Conservation (phyloP, 768 basidiomycete species). For the Calocybe cyanea region DNA sequence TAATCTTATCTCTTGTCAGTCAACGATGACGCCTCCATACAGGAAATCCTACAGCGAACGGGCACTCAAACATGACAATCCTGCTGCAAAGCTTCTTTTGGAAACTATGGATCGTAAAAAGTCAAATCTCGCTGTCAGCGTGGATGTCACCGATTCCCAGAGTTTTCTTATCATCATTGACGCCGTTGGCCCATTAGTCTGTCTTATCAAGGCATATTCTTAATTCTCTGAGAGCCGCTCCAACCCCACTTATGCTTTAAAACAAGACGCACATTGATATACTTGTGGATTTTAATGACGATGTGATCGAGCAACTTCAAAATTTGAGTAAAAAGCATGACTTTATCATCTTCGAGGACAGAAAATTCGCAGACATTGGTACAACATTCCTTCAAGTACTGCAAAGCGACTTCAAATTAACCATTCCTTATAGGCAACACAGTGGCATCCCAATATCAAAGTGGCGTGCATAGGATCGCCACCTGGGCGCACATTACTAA, state of each 20-base stretch:
- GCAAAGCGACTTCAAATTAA: constrained; percentile 6
- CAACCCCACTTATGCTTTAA: constrained; percentile 21
- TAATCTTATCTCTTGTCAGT: neutral
- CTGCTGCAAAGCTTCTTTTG: constrained; percentile 75
- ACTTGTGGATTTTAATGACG: constrained; percentile 82
- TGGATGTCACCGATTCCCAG: constrained; percentile 80
- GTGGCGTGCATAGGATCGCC: constrained; percentile 90
- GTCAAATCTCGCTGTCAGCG: constrained; percentile 91
- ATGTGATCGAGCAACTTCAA: constrained; percentile 65
- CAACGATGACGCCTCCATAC: constrained; percentile 29
- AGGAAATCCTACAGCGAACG: constrained; percentile 61
- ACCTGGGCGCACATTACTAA: constrained; percentile 97
- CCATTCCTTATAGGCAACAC: constrained; percentile 72
- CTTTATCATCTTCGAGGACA: constrained; percentile 96
- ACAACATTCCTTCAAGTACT: constrained; percentile 15
- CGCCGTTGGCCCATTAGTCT: constrained; percentile 83
- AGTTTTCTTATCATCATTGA: constrained; percentile 87
- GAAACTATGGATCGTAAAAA: constrained; percentile 82
- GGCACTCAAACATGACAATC: constrained; percentile 56
- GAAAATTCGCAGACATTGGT: constrained; percentile 99
- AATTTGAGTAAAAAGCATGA: constrained; percentile 76
- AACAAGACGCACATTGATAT: constrained; percentile 94
- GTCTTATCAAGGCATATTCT: constrained; percentile 83
- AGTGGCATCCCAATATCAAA: constrained; percentile 90
- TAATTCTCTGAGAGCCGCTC: constrained; percentile 14